phyloP scores from a whole-genome alignment of 352 stramenopile species.

The Phytopythium sindhum region DNA sequence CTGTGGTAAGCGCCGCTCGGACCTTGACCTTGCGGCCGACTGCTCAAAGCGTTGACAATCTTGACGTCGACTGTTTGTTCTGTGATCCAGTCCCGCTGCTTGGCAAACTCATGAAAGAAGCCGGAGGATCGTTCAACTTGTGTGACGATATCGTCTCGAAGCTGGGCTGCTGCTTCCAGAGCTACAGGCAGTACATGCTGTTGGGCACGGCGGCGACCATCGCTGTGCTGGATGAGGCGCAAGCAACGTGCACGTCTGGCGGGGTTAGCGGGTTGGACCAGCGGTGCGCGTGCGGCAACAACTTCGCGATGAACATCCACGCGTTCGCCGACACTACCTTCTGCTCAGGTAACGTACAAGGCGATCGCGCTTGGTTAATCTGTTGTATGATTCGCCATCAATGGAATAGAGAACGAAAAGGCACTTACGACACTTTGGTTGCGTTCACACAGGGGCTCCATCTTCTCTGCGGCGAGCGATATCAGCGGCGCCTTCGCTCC shows the following conservation, averaged over 20 bases:
- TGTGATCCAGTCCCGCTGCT: conserved; percentile 48
- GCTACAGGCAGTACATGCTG: conserved; percentile 73
- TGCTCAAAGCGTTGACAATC: background rate
- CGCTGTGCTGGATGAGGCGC: conserved; percentile 39
- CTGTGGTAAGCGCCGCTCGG: conserved; percentile 43
- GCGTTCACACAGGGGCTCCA: background rate
- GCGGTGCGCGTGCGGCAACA: conserved; percentile 42
- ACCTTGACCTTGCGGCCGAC: background rate
- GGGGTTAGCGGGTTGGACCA: conserved; percentile 37
- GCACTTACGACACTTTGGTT: background rate
- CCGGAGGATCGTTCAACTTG: conserved; percentile 50
- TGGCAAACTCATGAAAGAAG: conserved; percentile 40
- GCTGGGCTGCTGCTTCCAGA: conserved; percentile 82
- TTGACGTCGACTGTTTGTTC: background rate
- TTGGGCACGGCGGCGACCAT: conserved; percentile 50
- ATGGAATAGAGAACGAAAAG: background rate
- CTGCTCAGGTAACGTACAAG: conserved; percentile 33
- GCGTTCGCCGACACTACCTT: conserved; percentile 51
- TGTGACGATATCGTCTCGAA: conserved; percentile 69
- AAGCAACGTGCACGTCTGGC: conserved; percentile 41
- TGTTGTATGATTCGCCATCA: background rate
- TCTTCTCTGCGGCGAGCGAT: background rate
- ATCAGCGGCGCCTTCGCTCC: background rate
- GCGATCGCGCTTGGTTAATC: background rate
- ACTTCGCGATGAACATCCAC: conserved; percentile 54